Conservation (phyloP, 2,329 filamentous ascomycete species). For the Fusarium transvaalense region DNA sequence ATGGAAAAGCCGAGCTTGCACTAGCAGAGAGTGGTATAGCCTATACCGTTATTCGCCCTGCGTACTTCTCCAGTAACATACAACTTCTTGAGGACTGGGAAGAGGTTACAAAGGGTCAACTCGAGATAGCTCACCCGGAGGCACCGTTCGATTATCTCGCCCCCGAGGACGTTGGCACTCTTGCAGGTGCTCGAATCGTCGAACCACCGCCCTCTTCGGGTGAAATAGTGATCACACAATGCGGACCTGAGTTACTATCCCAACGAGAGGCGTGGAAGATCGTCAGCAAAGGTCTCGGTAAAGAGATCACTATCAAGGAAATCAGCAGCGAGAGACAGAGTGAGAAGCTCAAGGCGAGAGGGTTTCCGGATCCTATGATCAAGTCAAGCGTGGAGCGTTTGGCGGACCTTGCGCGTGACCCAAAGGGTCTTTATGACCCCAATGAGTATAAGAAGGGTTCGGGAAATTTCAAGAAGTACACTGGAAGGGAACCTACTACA, state of each 20-base stretch:
- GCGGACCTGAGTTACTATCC: conserved; percentile 11
- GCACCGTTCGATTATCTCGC: conserved; percentile 25
- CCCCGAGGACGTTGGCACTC: conserved; percentile 18
- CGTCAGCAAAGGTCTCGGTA: background rate
- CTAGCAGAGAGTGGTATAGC: conserved; percentile 1
- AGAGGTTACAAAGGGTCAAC: background rate
- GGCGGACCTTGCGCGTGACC: background rate
- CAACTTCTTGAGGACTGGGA: conserved; percentile 11
- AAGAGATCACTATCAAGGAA: conserved; percentile 7
- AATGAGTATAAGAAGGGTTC: conserved; percentile 1
- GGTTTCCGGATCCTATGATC: background rate
- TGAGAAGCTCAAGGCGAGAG: conserved; percentile 2
- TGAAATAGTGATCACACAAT: background rate
- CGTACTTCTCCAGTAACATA: conserved; percentile 27
- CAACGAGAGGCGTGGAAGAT: conserved; percentile 14
- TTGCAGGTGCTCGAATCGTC: conserved; percentile 4
- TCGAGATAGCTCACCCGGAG: background rate
- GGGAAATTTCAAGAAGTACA: conserved; percentile 19
- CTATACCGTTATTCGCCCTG: conserved; percentile 3
- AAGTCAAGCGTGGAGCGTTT: conserved; percentile 5
- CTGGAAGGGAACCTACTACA: conserved; percentile 9
- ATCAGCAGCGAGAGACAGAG: background rate
- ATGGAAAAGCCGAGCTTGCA: conserved; percentile 22
- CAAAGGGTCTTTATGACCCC: background rate
- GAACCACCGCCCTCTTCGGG: background rate